Base-by-base conservation (phyloP, 2,329 filamentous ascomycete genomes). In the Sporothrix euskadiensis region DNA sequence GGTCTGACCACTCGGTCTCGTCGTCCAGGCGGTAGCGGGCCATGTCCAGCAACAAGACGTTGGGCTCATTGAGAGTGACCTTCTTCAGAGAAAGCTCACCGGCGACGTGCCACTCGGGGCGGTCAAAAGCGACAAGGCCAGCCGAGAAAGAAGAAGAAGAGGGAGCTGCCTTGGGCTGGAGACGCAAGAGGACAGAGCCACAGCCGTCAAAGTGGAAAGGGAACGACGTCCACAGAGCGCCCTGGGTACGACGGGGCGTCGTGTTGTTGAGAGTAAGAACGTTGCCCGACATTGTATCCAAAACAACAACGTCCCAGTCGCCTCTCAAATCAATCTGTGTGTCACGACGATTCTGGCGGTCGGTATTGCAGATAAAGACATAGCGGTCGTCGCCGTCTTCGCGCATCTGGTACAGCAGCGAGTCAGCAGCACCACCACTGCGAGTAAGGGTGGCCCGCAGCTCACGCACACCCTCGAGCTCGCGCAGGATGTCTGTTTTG, bases 371-470 rank as follows among this genome's bases (percentile, higher is more conserved):
- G 8, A 63, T 12, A 22, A 63, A 63, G 32, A 63, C 59, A 8
- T 63, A 63, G 32, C 59, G 59, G 9, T 63, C 59, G 19, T 63
- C 35, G 59, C 59, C 32, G 59, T 63, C 59, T 7, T 10, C 59
- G 59, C 59, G 59, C 59, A 63, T 63, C 35, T 63, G 59, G 19
- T 63, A 63, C 32, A 63, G 59, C 32, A 63, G 59, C 3, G 59
- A 41, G 35, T 63, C 59, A 7, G 59, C 59, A 0, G 59, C 59
- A 0, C 32, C 32, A 2, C 59, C 59, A 9, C 59, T 63, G 19
- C 59, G 59, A 1, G 32, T 63, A 7, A 41, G 59, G 16, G 59
- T 63, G 32, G 59, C 59, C 59, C 59, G 32, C 32, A 63, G 19
- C 2, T 63, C 59, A 19, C 59, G 59, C 8, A 63, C 59, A 16